Evolutionary conservation across 805 yeast genomes (phyloP).

Genomic region (Pichia exigua): DNA sequence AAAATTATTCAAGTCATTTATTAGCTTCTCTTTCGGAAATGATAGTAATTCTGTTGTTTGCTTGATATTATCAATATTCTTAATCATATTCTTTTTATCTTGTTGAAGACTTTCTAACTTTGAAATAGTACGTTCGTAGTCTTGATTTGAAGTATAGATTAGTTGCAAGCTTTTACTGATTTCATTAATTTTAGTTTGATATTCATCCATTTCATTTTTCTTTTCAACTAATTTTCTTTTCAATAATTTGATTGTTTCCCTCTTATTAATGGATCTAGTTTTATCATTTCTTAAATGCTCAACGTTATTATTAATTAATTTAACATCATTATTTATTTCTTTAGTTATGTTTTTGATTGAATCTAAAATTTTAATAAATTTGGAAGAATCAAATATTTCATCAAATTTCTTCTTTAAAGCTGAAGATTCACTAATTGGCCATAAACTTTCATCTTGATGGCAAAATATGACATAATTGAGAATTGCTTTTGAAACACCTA

Average conservation of each 20-base stretch:
- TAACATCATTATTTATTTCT: constrained; percentile 68
- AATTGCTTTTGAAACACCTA: constrained; percentile 85
- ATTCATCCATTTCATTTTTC: constrained; percentile 38
- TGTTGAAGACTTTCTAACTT: constrained; percentile 51
- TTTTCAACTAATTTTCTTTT: constrained; percentile 36
- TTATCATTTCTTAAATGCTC: constrained; percentile 68
- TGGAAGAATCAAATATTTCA: constrained; percentile 92
- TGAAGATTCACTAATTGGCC: constrained; percentile 95
- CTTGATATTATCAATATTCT: constrained; percentile 46
- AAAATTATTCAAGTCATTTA: constrained; percentile 35
- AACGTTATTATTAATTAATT: constrained; percentile 69
- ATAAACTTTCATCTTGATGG: constrained; percentile 92
- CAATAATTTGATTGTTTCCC: constrained; percentile 38
- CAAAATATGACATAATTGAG: constrained; percentile 91
- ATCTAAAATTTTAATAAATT: constrained; percentile 85
- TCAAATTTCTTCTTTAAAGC: constrained; percentile 86
- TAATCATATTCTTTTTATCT: constrained; percentile 35
- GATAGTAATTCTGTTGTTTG: constrained; percentile 38
- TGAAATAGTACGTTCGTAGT: constrained; percentile 65
- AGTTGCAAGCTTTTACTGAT: constrained; percentile 52
- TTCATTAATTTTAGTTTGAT: constrained; percentile 42
- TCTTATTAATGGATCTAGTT: constrained; percentile 57
- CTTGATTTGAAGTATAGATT: constrained; percentile 70
- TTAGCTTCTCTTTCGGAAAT: constrained; percentile 36
- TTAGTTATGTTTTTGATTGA: constrained; percentile 67